A percentile compares a stretch with the other conserved stretches of the same genome.
These are phyloP conservation scores for Dendrobium catenatum DNA, from an alignment of 106 monocot genomes.

Conservation along the genomic window DNA sequence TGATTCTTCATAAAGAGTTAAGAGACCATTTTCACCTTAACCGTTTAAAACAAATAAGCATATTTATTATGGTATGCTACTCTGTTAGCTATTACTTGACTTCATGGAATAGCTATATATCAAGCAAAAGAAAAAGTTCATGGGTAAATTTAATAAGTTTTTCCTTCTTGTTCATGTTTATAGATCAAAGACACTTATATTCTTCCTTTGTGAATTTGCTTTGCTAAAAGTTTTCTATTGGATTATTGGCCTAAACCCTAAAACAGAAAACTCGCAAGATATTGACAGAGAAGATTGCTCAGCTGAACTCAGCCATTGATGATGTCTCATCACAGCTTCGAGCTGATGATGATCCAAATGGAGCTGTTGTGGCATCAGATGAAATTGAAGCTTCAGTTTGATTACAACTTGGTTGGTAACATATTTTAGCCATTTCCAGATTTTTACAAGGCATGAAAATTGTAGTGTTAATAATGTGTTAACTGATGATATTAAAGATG, in stretches of 20 bases:
- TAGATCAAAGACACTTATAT: neutral
- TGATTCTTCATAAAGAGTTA: no score
- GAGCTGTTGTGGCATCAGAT: slow-evolving; percentile 41
- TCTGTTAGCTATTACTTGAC: no score
- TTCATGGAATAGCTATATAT: no score
- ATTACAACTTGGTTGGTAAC: neutral
- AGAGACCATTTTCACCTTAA: no score
- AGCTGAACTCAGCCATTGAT: slow-evolving; percentile 69
- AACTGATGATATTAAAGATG: no score
- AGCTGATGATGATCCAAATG: slow-evolving; percentile 52
- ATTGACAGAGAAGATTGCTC: slow-evolving; percentile 63
- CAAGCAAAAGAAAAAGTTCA: no score
- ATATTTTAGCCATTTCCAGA: neutral
- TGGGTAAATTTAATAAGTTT: neutral
- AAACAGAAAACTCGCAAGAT: slow-evolving; percentile 64
- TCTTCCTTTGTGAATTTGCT: neutral
- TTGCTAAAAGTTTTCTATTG: neutral
- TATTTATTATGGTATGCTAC: no score
- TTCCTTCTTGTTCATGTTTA: neutral
- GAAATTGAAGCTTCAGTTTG: slow-evolving; percentile 53
- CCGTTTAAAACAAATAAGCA: no score
- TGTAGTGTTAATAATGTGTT: neutral
- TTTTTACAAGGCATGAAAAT: neutral
- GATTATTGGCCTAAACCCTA: neutral
- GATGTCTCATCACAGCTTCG: slow-evolving; percentile 68